Evolutionary conservation across 768 basidiomycete genomes (phyloP).

Genomic region (Erythrobasidium yunnanense): DNA sequence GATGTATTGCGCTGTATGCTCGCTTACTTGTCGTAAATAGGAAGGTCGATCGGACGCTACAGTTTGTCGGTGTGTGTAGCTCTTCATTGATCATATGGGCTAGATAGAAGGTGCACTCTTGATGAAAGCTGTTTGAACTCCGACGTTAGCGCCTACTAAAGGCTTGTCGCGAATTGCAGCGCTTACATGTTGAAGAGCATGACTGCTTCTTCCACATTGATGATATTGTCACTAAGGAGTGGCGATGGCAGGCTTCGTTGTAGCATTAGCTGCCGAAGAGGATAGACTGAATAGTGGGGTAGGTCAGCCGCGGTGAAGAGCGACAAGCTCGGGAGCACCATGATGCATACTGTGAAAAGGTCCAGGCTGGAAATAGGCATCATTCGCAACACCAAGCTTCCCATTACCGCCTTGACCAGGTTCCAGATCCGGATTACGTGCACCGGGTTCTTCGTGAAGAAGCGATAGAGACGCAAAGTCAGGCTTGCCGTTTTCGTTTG

Average conservation of each 20-base stretch:
- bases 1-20: neutral
- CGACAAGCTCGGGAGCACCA: no score
- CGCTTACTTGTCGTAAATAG: slow-evolving; percentile 62
- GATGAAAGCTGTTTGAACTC: slow-evolving; percentile 1
- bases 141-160: neutral
- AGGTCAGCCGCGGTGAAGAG: slow-evolving; percentile 42
- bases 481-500: neutral
- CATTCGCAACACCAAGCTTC: slow-evolving; percentile 34
- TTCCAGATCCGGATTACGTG: neutral
- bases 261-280: slow-evolving; percentile 36
- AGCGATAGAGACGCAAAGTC: neutral
- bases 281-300: slow-evolving; percentile 22
- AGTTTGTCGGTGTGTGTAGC: slow-evolving; percentile 86
- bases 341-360: slow-evolving; percentile 35
- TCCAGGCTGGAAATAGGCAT: slow-evolving; percentile 35
- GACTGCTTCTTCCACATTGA: slow-evolving; percentile 59
- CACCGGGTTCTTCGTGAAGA: neutral
- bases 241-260: slow-evolving; percentile 36
- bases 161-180: neutral
- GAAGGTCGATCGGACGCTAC: slow-evolving; percentile 89
- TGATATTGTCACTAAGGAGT: slow-evolving; percentile 33
- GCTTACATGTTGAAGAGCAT: slow-evolving; percentile 68
- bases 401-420: slow-evolving; percentile 11
- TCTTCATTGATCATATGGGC: slow-evolving; percentile 69
- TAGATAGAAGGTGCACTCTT: slow-evolving; percentile 38